These are phyloP conservation scores for Castanopsis chinensis DNA, from an alignment of 306 rosid genomes.

Conservation along the genomic window DNA sequence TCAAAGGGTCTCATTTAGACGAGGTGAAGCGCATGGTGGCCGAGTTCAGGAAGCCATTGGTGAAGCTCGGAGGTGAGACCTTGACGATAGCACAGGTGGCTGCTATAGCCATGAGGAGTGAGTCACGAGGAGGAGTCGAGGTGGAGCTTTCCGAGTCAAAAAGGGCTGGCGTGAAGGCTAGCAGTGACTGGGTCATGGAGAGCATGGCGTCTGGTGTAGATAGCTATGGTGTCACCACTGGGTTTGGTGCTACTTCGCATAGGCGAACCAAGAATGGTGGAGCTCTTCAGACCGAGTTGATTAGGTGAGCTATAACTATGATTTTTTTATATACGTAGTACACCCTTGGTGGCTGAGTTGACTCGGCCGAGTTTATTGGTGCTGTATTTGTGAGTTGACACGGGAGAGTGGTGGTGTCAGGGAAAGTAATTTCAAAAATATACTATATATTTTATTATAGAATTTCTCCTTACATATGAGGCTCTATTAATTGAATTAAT, in stretches of 20 bases:
- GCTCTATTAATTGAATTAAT: no score
- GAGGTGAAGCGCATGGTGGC: conserved; percentile 94
- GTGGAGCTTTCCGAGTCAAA: conserved; percentile 70
- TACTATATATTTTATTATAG: no score
- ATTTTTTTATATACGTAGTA: no score
- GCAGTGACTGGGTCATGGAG: conserved; percentile 94
- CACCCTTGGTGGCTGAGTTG: no score
- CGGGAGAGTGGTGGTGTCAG: no score
- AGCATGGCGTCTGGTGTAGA: conserved; percentile 71
- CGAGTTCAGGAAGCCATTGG: conserved; percentile 61
- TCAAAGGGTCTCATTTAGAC: conserved; percentile 71
- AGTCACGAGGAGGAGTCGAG: conserved; percentile 6
- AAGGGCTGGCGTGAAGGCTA: conserved; percentile 78
- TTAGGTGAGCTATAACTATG: conserved; percentile 52
- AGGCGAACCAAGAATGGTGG: conserved; percentile 83
- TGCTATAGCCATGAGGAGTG: conserved; percentile 51
- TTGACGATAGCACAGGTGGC: conserved; percentile 84
- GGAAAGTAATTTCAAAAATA: no score
- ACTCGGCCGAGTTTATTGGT: no score
- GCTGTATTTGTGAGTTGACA: no score
- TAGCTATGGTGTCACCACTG: conserved; percentile 95
- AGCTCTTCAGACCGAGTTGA: conserved; percentile 87
- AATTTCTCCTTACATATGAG: no score
- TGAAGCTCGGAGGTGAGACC: conserved; percentile 62
- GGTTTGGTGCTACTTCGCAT: conserved; percentile 91